These are phyloP conservation scores for Solanum acaule DNA, from an alignment of 257 asterid genomes.

Conservation along the genomic window DNA sequence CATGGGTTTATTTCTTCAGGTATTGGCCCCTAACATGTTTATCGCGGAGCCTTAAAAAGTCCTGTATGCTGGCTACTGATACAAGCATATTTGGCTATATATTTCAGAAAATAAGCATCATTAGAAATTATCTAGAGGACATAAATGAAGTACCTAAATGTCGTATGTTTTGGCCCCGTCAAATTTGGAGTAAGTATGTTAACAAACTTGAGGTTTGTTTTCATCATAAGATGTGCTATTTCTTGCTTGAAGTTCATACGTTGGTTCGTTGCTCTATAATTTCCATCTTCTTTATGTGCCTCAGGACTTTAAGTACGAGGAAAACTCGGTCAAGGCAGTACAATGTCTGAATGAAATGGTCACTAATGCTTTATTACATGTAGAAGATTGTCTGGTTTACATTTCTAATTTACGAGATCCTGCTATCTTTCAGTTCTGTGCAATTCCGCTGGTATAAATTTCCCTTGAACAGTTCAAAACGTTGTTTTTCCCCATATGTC, in stretches of 20 bases:
- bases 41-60: neutral
- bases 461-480: neutral
- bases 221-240: neutral
- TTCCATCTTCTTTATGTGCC: conserved; percentile 7
- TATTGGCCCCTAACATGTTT: neutral
- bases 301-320: conserved; percentile 75
- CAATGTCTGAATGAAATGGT: conserved; percentile 94
- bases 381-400: conserved; percentile 63
- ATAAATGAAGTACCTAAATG: conserved; percentile 92
- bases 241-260: neutral
- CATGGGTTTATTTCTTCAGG: conserved; percentile 96
- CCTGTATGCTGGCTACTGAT: neutral
- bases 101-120: conserved; percentile 74
- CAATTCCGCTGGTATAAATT: conserved; percentile 75
- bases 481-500: neutral
- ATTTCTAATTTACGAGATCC: conserved; percentile 68
- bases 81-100: neutral
- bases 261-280: neutral
- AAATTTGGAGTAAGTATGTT: conserved; percentile 89
- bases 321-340: conserved; percentile 80
- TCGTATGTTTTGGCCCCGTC: conserved; percentile 95
- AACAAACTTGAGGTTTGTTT: conserved; percentile 72
- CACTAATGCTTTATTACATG: conserved; percentile 73
- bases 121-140: conserved; percentile 91
- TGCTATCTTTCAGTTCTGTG: conserved; percentile 84